Evolutionary conservation across 192 early-diverging fungal species (phyloP).

Genomic region (Lobosporangium transversale): DNA sequence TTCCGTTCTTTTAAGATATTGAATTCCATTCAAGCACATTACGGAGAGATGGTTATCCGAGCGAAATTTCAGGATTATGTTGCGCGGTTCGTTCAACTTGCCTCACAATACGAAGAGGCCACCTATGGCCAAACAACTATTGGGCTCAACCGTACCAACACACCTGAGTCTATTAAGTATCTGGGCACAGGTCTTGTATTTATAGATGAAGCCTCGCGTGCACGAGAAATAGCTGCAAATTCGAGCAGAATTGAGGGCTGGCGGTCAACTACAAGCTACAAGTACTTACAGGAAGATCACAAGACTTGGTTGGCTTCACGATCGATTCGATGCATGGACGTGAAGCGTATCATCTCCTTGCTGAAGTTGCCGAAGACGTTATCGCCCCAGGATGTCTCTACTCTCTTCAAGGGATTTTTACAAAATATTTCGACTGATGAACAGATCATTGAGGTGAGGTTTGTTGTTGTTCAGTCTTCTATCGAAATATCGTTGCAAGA

Average conservation of each 20-base stretch:
- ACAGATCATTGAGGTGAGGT: constrained; percentile 83
- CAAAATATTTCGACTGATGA: constrained; percentile 74
- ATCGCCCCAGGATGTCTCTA: constrained; percentile 68
- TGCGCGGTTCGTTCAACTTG: constrained; percentile 81
- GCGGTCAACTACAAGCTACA: constrained; percentile 79
- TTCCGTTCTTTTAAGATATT: constrained; percentile 62
- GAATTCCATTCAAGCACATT: constrained; percentile 83
- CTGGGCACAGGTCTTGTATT: constrained; percentile 81
- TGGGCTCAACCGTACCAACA: constrained; percentile 57
- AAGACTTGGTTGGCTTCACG: constrained; percentile 62
- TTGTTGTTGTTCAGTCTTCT: background rate
- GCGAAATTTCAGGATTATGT: constrained; percentile 91
- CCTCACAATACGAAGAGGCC: constrained; percentile 81
- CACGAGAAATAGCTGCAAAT: constrained; percentile 78
- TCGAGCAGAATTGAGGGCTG: constrained; percentile 89
- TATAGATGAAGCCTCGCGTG: constrained; percentile 68
- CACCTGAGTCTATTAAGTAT: constrained; percentile 56
- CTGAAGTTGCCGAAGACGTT: constrained; percentile 61
- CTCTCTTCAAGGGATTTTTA: constrained; percentile 76
- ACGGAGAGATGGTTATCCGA: constrained; percentile 86
- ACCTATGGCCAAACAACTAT: constrained; percentile 70
- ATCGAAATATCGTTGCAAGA: background rate
- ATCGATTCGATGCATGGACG: constrained; percentile 74
- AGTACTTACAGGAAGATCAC: constrained; percentile 75
- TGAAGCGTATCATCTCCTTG: constrained; percentile 72